A percentile compares a stretch with the other conserved stretches of the same genome.
These are phyloP conservation scores for Pyrus betulifolia DNA, from an alignment of 306 rosid genomes.

Conservation along the genomic window DNA sequence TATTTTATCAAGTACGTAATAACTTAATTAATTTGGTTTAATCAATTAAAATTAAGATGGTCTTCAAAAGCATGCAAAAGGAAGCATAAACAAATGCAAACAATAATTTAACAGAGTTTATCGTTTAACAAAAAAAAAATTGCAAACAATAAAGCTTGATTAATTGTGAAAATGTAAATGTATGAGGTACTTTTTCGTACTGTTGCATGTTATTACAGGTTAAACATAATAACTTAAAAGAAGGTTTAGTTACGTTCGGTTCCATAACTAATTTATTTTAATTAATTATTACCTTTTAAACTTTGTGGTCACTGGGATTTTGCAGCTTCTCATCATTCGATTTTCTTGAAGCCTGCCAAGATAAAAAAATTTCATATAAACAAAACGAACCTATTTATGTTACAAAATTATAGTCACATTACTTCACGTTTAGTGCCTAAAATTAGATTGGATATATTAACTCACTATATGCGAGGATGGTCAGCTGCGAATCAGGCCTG, in stretches of 20 bases:
- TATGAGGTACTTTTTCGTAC: neutral
- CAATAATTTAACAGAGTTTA: neutral
- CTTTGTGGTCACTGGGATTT: slow-evolving; percentile 3
- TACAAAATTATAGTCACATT: neutral
- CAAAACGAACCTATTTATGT: neutral
- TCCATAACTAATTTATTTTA: neutral
- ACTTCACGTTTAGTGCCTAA: neutral
- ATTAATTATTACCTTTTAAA: neutral
- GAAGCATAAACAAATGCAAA: neutral
- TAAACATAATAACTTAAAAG: too few species aligned
- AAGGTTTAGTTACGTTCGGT: neutral
- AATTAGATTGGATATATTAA: neutral
- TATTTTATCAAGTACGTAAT: too few species aligned
- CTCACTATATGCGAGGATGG: slow-evolving; percentile 18
- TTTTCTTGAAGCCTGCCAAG: slow-evolving; percentile 22
- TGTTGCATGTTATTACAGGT: too few species aligned
- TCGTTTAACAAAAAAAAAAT: too few species aligned
- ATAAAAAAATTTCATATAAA: neutral
- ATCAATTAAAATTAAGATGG: neutral
- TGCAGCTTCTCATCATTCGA: slow-evolving; percentile 18
- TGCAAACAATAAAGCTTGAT: neutral
- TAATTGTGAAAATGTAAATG: neutral
- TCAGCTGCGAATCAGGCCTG: neutral
- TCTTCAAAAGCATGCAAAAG: neutral
- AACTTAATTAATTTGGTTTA: too few species aligned